Conservation (phyloP, 805 yeast species). For the Metschnikowia gruessii region DNA sequence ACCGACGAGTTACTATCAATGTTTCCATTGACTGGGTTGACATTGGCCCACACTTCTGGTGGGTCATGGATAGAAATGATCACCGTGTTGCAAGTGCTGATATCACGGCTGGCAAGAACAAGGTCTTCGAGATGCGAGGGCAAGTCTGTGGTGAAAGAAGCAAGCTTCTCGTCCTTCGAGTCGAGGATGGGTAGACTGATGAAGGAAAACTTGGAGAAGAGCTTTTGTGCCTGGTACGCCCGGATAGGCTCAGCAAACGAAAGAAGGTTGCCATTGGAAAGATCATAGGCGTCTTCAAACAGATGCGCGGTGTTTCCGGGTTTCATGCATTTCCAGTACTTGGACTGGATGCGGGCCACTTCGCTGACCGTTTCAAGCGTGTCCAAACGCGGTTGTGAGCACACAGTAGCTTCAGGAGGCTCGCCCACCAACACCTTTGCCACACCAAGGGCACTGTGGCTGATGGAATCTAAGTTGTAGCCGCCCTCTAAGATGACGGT, state of each 20-base stretch:
- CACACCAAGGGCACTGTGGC: constrained; percentile 86
- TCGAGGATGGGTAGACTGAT: constrained; percentile 63
- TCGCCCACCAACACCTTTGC: constrained; percentile 91
- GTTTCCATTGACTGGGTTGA: constrained; percentile 75
- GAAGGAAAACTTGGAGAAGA: constrained; percentile 55
- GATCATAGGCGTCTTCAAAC: constrained; percentile 40
- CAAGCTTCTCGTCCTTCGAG: constrained; percentile 19
- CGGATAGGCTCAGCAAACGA: constrained; percentile 75
- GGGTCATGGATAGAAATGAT: constrained; percentile 83
- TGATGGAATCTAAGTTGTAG: constrained; percentile 86
- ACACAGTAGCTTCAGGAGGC: constrained; percentile 79
- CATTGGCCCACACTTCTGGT: constrained; percentile 86
- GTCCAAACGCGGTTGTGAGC: constrained; percentile 65
- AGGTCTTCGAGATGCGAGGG: constrained; percentile 59
- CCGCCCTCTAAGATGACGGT: constrained; percentile 97
- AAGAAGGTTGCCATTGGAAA: constrained; percentile 36
- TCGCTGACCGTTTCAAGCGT: constrained; percentile 79
- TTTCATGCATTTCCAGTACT: constrained; percentile 81
- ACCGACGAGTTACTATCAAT: constrained; percentile 71
- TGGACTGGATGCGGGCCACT: constrained; percentile 75
- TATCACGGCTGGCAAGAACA: constrained; percentile 66
- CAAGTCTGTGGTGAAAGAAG: constrained; percentile 35
- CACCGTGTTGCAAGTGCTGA: constrained; percentile 61
- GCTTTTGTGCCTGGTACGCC: constrained; percentile 58
- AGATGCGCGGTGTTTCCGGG: constrained; percentile 54